Percentiles rank a stretch among this genome's conserved stretches.
These are phyloP conservation scores for Suillus plorans DNA, from an alignment of 768 basidiomycete genomes.

Conservation along the genomic window DNA sequence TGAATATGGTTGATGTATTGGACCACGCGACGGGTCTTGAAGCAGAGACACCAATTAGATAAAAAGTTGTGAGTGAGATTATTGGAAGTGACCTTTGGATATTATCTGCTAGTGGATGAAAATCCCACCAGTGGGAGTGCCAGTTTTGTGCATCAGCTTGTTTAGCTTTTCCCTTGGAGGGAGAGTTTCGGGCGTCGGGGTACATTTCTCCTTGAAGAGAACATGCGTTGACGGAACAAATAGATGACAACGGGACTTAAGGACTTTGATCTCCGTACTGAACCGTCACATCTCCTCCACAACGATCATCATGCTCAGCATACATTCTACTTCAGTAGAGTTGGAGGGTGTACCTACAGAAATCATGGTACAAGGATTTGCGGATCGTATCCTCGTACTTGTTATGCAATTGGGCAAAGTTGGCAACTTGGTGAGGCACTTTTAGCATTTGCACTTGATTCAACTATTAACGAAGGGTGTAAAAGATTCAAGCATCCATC, in stretches of 20 bases:
- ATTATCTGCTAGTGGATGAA: conserved; percentile 59
- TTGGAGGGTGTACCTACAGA: conserved; percentile 66
- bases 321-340: conserved; percentile 45
- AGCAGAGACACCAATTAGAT: not conserved
- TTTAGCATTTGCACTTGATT: conserved; percentile 8
- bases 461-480: not conserved
- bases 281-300: not conserved
- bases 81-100: conserved; percentile 45
- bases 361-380: conserved; percentile 73
- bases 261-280: not conserved
- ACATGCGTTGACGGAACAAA: conserved; percentile 13
- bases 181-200: conserved; percentile 29
- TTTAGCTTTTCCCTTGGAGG: conserved; percentile 55
- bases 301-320: conserved; percentile 20
- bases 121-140: conserved; percentile 76
- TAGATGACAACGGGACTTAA: conserved; percentile 1
- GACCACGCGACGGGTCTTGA: conserved; percentile 74
- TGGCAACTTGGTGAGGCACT: conserved; percentile 66
- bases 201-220: conserved; percentile 18
- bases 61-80: not conserved
- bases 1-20: conserved; percentile 64
- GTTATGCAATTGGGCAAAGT: conserved; percentile 92
- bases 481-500: conserved; percentile 78
- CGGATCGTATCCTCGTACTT: conserved; percentile 81
- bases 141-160: conserved; percentile 45